Evolutionary conservation across 2,329 filamentous ascomycete genomes (phyloP).

Genomic region (Amauroascus verrucosus): DNA sequence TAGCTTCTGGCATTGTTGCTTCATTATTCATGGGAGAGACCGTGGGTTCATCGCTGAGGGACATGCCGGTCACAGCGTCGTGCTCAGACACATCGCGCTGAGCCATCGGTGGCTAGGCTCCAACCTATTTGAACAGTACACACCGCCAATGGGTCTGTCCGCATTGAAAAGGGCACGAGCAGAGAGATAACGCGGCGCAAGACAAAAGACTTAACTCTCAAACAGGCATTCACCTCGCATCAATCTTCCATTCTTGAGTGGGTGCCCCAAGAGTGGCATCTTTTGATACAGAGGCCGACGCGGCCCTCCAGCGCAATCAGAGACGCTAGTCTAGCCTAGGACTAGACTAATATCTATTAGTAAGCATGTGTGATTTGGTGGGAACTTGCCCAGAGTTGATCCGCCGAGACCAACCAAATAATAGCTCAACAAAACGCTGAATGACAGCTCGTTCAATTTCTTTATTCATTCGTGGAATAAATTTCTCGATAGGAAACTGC

Average conservation of each 20-base stretch:
- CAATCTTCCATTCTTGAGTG: neutral
- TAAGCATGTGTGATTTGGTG: constrained; percentile 7
- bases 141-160: constrained; percentile 6
- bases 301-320: neutral
- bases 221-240: neutral
- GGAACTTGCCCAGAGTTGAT: constrained; percentile 4
- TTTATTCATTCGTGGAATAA: neutral
- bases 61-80: constrained; percentile 6
- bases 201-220: neutral
- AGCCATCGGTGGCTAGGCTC: constrained; percentile 14
- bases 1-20: neutral
- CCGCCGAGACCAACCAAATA: constrained; percentile 12
- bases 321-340: neutral
- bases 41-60: constrained; percentile 4
- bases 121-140: neutral
- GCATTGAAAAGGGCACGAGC: constrained; percentile 7
- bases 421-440: constrained; percentile 14
- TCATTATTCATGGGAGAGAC: neutral
- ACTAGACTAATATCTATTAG: constrained; percentile 2
- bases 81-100: constrained; percentile 11
- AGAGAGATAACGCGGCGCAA: neutral
- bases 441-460: neutral
- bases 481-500: neutral
- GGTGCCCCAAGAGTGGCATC: constrained; percentile 9
- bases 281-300: constrained; percentile 11